phyloP scores from a whole-genome alignment of 2,329 filamentous ascomycete genomes.

The Hymenoscyphus fraxineus region DNA sequence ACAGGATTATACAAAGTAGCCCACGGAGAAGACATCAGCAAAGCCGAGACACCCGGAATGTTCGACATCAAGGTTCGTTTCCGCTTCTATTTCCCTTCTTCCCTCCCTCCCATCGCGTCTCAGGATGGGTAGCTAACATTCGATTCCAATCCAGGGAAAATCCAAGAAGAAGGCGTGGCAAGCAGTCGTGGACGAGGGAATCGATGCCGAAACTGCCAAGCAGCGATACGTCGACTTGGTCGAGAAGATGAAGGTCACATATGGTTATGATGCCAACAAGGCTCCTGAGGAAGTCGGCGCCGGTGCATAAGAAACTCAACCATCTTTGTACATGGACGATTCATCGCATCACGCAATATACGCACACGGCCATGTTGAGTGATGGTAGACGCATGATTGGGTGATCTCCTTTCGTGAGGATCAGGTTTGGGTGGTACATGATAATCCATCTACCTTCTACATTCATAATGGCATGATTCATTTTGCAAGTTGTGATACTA shows the following conservation, averaged over 20 bases:
- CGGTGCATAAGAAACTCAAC: neutral
- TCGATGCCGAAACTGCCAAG: conserved; percentile 65
- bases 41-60: conserved; percentile 58
- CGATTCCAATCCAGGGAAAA: conserved; percentile 52
- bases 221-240: conserved; percentile 71
- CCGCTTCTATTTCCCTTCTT: neutral
- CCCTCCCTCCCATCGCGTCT: neutral
- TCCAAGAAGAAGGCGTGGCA: conserved; percentile 78
- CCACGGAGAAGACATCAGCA: conserved; percentile 52
- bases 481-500: neutral
- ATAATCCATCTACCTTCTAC: neutral
- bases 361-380: neutral
- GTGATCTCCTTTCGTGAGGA: neutral
- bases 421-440: neutral
- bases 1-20: conserved; percentile 57
- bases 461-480: neutral
- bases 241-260: conserved; percentile 65
- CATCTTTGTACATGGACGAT: neutral
- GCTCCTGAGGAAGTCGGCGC: conserved; percentile 52
- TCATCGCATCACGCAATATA: neutral
- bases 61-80: conserved; percentile 58
- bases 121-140: neutral
- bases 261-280: conserved; percentile 65
- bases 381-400: neutral
- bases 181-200: conserved; percentile 59